Evolutionary conservation across 2,329 filamentous ascomycete species (phyloP).

Genomic region (Arthrobotrys megalospora): DNA sequence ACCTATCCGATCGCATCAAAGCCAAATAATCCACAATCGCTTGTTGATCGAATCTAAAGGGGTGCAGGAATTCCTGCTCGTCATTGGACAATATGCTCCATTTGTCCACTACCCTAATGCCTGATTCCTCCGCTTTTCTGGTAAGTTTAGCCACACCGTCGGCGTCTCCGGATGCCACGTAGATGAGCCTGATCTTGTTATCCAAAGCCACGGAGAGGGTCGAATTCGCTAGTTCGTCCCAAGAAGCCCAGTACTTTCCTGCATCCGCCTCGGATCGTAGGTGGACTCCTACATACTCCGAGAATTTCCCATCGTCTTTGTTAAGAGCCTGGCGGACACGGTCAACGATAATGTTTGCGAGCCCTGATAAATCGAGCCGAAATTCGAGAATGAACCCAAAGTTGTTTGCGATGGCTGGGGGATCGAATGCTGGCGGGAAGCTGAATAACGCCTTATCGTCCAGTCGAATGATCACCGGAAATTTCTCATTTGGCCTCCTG

Average conservation of each 20-base stretch:
- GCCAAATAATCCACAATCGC: constrained; percentile 69
- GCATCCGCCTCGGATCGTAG: constrained; percentile 70
- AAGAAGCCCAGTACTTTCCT: constrained; percentile 22
- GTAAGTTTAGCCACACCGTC: constrained; percentile 12
- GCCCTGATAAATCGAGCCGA: constrained; percentile 68
- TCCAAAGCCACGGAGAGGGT: constrained; percentile 67
- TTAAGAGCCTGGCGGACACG: constrained; percentile 66
- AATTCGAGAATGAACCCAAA: constrained; percentile 69
- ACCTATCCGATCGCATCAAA: constrained; percentile 68
- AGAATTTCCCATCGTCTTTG: constrained; percentile 38
- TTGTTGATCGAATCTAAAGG: constrained; percentile 70
- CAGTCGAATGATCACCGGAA: constrained; percentile 18
- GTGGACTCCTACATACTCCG: constrained; percentile 69
- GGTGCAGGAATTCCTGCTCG: constrained; percentile 66
- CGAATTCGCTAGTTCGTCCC: constrained; percentile 60
- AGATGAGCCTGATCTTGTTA: constrained; percentile 67
- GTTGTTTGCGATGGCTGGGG: constrained; percentile 69
- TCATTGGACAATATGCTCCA: constrained; percentile 66
- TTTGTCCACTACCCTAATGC: constrained; percentile 68
- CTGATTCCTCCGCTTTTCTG: constrained; percentile 67
- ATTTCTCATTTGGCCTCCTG: constrained; percentile 1
- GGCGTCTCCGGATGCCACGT: constrained; percentile 65
- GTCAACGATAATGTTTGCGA: constrained; percentile 67
- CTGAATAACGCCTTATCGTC: constrained; percentile 43
- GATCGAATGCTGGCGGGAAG: constrained; percentile 66